These are phyloP conservation scores for Monilinia laxa DNA, from an alignment of 2,329 filamentous ascomycete species.

Conservation along the genomic window DNA sequence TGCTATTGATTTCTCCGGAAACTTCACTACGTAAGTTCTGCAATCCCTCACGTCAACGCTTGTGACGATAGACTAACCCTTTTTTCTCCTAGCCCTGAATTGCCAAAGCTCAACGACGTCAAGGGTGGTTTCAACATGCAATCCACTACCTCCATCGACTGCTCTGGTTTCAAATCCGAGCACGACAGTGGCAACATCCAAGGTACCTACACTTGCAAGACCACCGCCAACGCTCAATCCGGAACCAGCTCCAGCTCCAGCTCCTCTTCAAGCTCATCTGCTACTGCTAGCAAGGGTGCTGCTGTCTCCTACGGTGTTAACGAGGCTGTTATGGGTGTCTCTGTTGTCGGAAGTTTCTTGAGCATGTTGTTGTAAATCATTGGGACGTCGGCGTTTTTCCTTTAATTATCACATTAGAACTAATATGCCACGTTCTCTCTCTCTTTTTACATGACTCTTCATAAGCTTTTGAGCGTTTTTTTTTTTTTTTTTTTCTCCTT, in stretches of 20 bases:
- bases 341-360: slow-evolving; percentile 47
- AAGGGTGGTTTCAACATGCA: slow-evolving; percentile 67
- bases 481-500: no score
- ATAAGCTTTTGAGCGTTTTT: slow-evolving; percentile 34
- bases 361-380: slow-evolving; percentile 48
- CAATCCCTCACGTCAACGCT: neutral
- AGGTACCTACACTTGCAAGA: slow-evolving; percentile 48
- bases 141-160: slow-evolving; percentile 35
- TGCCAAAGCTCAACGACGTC: slow-evolving; percentile 67
- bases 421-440: slow-evolving; percentile 42
- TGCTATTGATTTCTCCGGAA: slow-evolving; percentile 81
- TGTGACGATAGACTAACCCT: slow-evolving; percentile 33
- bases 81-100: slow-evolving; percentile 56
- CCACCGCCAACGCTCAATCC: slow-evolving; percentile 28
- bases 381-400: slow-evolving; percentile 40
- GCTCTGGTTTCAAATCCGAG: slow-evolving; percentile 34
- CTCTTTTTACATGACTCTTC: slow-evolving; percentile 31
- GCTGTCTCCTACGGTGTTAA: slow-evolving; percentile 43
- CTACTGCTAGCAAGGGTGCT: slow-evolving; percentile 41
- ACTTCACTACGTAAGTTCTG: slow-evolving; percentile 70
- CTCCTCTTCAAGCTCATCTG: slow-evolving; percentile 34
- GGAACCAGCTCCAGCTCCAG: slow-evolving; percentile 41
- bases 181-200: slow-evolving; percentile 45
- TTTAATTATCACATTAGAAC: slow-evolving; percentile 40
- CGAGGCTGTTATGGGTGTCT: slow-evolving; percentile 44